A percentile compares a stretch with the other conserved stretches of the same genome.
phyloP scores from a whole-genome alignment of 176 grass and related monocot species.

The Lolium multiflorum region DNA sequence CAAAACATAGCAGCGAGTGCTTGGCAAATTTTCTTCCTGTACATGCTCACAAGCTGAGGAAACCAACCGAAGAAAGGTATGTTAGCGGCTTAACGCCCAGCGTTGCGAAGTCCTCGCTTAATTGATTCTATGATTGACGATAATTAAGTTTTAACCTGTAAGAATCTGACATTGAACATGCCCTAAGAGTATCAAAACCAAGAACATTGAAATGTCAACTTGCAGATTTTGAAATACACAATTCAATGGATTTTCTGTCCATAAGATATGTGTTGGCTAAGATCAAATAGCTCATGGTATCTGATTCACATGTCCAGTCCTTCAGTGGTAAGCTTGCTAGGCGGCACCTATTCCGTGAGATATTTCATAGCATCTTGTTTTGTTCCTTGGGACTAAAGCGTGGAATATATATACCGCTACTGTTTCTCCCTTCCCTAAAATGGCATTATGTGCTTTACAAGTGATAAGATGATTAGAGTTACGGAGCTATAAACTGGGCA shows the following conservation, averaged over 20 bases:
- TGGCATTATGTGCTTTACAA: too few species aligned
- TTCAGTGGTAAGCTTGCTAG: neutral
- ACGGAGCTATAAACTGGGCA: neutral
- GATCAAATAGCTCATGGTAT: neutral
- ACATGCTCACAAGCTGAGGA: too few species aligned
- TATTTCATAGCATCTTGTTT: neutral
- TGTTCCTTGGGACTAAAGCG: too few species aligned
- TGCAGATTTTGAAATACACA: neutral
- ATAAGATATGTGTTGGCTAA: neutral
- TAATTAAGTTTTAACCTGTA: too few species aligned
- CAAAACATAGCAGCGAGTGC: too few species aligned
- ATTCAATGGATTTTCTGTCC: neutral
- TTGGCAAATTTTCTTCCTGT: too few species aligned
- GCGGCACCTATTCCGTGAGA: neutral
- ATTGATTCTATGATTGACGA: too few species aligned
- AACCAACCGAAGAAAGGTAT: too few species aligned
- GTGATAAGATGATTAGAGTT: neutral
- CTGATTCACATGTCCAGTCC: neutral
- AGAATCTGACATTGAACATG: too few species aligned
- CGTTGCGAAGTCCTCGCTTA: too few species aligned
- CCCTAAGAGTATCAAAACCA: neutral
- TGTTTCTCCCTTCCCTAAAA: too few species aligned
- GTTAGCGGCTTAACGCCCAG: too few species aligned
- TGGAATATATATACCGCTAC: neutral
- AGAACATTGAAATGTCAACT: neutral